These are phyloP conservation scores for Apiotrichum siamense DNA, from an alignment of 1,284 basidiomycete genomes.

Conservation along the genomic window DNA sequence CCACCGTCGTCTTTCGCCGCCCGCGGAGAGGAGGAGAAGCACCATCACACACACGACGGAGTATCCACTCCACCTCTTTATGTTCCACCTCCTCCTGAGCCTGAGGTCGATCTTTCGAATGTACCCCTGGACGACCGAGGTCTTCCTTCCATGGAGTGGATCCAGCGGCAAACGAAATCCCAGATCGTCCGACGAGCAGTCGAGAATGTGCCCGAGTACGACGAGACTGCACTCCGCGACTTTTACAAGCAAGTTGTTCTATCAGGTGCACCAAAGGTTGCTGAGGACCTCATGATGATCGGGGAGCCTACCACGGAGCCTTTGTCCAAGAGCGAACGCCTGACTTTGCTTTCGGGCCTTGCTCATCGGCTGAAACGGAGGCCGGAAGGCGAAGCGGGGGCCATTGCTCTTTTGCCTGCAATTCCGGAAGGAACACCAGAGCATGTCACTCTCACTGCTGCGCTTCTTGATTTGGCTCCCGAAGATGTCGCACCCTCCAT, in stretches of 20 bases:
- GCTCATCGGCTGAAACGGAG: conserved; percentile 1
- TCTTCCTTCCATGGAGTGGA: conserved; percentile 18
- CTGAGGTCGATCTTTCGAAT: background rate
- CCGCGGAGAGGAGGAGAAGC: background rate
- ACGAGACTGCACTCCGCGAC: conserved; percentile 26
- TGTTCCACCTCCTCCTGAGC: background rate
- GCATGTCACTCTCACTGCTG: conserved; percentile 17
- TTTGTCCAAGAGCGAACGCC: conserved; percentile 1
- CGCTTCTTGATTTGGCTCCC: conserved; percentile 3
- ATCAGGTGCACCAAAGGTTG: conserved; percentile 16
- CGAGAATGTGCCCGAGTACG: conserved; percentile 17
- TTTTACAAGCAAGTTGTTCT: conserved; percentile 33
- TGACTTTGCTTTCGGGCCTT: conserved; percentile 4
- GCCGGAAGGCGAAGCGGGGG: background rate
- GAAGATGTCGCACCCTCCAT: conserved; percentile 1
- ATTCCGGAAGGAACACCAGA: conserved; percentile 6
- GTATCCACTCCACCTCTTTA: conserved; percentile 14
- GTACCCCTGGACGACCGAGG: background rate
- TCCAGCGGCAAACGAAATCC: conserved; percentile 19
- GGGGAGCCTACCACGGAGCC: conserved; percentile 4
- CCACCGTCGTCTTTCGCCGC: background rate
- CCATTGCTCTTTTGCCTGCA: background rate
- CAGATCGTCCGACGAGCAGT: conserved; percentile 18
- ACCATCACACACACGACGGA: conserved; percentile 3
- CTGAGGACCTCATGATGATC: conserved; percentile 5